A percentile compares a stretch with the other conserved stretches of the same genome.
Conservation (phyloP, 2,329 filamentous ascomycete species). For the Ascochyta fabae region DNA sequence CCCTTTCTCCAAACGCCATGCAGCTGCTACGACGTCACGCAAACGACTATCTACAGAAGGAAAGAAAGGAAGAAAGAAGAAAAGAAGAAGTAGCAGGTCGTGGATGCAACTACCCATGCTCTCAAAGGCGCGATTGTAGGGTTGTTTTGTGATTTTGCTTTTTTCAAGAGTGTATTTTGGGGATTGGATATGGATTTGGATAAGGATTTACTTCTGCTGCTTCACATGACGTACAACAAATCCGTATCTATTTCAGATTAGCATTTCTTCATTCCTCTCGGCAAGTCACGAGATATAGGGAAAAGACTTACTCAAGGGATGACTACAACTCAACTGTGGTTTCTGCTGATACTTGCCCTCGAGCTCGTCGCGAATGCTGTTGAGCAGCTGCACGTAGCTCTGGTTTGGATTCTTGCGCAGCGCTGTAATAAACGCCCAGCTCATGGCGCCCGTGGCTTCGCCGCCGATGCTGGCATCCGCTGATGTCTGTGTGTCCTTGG, state of each 20-base stretch:
- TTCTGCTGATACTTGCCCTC: conserved; percentile 89
- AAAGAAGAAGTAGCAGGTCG: no score
- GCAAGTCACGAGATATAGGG: background rate
- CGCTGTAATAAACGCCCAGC: conserved; percentile 91
- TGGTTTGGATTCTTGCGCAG: conserved; percentile 93
- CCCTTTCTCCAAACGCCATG: no score
- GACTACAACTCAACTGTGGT: conserved; percentile 94
- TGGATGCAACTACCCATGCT: no score
- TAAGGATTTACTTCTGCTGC: background rate
- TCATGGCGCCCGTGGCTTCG: conserved; percentile 97
- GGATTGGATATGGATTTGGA: no score
- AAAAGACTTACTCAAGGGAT: conserved; percentile 81
- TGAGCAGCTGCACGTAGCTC: conserved; percentile 93
- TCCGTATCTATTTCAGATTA: conserved; percentile 22
- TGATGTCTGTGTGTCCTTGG: conserved; percentile 94
- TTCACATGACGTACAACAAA: conserved; percentile 27
- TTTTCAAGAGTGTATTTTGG: no score
- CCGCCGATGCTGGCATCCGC: conserved; percentile 88
- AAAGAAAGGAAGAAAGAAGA: no score
- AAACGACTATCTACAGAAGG: no score
- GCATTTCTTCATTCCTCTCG: background rate
- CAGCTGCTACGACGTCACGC: no score
- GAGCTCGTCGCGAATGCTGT: conserved; percentile 91
- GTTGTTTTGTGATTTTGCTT: no score
- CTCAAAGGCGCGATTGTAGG: no score